A percentile compares a stretch with the other conserved stretches of the same genome.
Conservation (phyloP, 345 rosid species). For the Populus tremula region DNA sequence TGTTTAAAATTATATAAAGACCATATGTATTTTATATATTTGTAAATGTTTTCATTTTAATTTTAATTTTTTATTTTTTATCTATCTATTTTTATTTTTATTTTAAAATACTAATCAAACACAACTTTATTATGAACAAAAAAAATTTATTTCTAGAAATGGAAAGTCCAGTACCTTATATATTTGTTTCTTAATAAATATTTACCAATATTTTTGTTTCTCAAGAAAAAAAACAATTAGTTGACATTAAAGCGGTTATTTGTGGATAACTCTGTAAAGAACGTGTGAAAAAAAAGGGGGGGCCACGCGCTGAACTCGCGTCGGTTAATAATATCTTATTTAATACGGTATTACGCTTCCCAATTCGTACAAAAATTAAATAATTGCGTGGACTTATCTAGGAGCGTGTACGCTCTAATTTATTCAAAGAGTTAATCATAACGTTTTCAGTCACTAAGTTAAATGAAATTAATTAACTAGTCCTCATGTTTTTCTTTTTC, state of each 20-base stretch:
- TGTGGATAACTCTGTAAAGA: not conserved
- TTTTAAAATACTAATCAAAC: too few species aligned
- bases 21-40: too few species aligned
- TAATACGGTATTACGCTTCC: not conserved
- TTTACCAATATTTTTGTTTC: not conserved
- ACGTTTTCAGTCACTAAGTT: not conserved
- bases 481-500: not conserved
- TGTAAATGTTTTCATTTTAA: too few species aligned
- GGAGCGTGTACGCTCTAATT: not conserved
- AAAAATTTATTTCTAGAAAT: too few species aligned
- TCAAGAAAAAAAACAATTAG: not conserved
- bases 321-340: not conserved
- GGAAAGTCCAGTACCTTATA: too few species aligned
- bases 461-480: not conserved
- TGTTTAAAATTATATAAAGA: too few species aligned
- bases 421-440: not conserved
- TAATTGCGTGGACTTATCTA: not conserved
- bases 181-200: not conserved
- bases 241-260: not conserved
- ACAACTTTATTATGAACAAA: too few species aligned
- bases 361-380: not conserved
- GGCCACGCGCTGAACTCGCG: not conserved
- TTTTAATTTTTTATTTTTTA: too few species aligned
- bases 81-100: too few species aligned
- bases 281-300: not conserved